Percentiles rank a stretch among this genome's conserved stretches.
Conservation (phyloP, 129 eudicot genomes). For the Flaveria bidentis region DNA sequence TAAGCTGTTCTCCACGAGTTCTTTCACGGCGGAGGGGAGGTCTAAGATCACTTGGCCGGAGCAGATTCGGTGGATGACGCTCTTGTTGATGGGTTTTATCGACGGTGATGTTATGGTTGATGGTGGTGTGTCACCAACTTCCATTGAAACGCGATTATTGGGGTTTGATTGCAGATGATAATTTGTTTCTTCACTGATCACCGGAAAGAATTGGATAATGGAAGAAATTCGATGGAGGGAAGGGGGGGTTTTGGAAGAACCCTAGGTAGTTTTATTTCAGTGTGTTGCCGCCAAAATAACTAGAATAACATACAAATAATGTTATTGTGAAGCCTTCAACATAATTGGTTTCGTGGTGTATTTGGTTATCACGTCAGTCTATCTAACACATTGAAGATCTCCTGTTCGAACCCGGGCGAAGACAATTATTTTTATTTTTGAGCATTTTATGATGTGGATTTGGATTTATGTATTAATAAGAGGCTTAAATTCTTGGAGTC, state of each 20-base stretch:
- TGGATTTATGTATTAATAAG: no score
- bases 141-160: slow-evolving; percentile 32
- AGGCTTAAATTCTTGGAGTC: no score
- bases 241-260: slow-evolving; percentile 9
- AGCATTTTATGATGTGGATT: no score
- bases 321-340: background rate
- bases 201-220: background rate
- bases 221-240: slow-evolving; percentile 12
- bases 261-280: slow-evolving; percentile 13
- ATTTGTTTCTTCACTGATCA: background rate
- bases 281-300: slow-evolving; percentile 35
- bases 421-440: slow-evolving; percentile 17
- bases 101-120: slow-evolving; percentile 32
- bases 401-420: slow-evolving; percentile 76
- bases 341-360: slow-evolving; percentile 58
- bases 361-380: slow-evolving; percentile 90
- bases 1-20: slow-evolving; percentile 90
- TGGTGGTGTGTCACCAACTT: slow-evolving; percentile 30
- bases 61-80: slow-evolving; percentile 76
- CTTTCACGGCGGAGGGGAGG: slow-evolving; percentile 93
- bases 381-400: slow-evolving; percentile 88
- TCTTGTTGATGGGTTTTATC: slow-evolving; percentile 72
- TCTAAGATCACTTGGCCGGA: slow-evolving; percentile 87
- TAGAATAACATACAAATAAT: no score
- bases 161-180: background rate